phyloP scores from a whole-genome alignment of 202 grass and related monocot genomes.

The Elaeis oleifera region DNA sequence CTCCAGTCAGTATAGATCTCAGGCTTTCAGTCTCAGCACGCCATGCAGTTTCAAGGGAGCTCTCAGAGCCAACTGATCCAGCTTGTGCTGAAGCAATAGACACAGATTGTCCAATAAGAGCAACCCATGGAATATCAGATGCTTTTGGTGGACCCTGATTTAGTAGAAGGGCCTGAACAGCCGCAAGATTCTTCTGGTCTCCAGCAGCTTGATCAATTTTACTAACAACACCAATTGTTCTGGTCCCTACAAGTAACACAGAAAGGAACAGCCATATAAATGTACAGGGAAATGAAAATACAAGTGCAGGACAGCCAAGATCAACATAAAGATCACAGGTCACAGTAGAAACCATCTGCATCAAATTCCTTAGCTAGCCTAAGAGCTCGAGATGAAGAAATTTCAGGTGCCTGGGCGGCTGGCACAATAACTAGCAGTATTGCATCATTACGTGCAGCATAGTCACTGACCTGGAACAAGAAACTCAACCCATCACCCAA shows the following conservation, averaged over 20 bases:
- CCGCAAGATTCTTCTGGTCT: slow-evolving; percentile 57
- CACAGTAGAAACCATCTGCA: slow-evolving; percentile 45
- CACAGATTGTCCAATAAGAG: slow-evolving; percentile 59
- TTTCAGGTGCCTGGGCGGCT: slow-evolving; percentile 70
- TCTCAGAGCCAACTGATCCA: slow-evolving; percentile 53
- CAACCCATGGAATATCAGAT: slow-evolving; percentile 64
- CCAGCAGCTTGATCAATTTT: slow-evolving; percentile 72
- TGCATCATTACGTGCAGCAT: slow-evolving; percentile 51
- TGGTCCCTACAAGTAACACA: slow-evolving; percentile 58
- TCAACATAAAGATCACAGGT: too few relatives aligned
- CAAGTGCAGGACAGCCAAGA: too few relatives aligned
- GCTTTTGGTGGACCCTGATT: slow-evolving; percentile 58
- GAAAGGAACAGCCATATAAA: slow-evolving; percentile 6
- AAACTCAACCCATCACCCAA: slow-evolving; percentile 2
- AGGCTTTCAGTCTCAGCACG: slow-evolving; percentile 67
- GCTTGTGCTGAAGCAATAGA: slow-evolving; percentile 43
- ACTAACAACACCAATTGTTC: slow-evolving; percentile 79
- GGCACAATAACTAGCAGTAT: slow-evolving; percentile 61
- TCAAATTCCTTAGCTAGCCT: slow-evolving; percentile 65
- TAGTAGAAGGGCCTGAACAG: slow-evolving; percentile 57
- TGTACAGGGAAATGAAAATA: too few relatives aligned
- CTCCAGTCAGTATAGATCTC: slow-evolving; percentile 47
- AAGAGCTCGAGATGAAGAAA: slow-evolving; percentile 61
- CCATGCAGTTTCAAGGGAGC: slow-evolving; percentile 59
- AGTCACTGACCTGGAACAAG: slow-evolving; percentile 44